Evolutionary conservation across 129 eudicot genomes (phyloP), one percentile per base, ranked within the genome.

Genomic region (Chrysanthemum makinoi): DNA sequence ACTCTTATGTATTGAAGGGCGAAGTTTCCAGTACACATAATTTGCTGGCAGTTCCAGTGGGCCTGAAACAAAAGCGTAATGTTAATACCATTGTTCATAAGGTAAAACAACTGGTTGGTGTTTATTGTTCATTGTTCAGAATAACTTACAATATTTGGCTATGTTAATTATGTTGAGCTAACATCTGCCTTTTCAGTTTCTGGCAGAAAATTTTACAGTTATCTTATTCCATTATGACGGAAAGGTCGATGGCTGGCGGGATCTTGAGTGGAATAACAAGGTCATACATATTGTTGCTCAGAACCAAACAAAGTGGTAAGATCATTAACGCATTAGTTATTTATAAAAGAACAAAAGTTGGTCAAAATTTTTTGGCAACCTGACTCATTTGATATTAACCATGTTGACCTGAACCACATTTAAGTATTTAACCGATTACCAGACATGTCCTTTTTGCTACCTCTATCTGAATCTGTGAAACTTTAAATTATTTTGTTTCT

Each of bases 241-340:
- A 22, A 86, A 87, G 53, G 80, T 89, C 51, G 94, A 89, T 75
- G 96, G 88, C 20, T 92, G 98, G 98, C 85, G 84, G 85, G 87
- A 87, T 82, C 85, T 89, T 65, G 73, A 82, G 62, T 92, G 98
- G 98, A 85, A 85, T 75, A 82, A 81, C 56, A 77, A 75, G 69
- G 95, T 91, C 69, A 77, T 89, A 66, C 98, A 92, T 78, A 79
- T 92, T 70, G 90, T 85, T 44, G 98, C 88, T 61, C 80, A 79
- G 55, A 92, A 92, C 79, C 98, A 92, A 89, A 92, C 98, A 71
- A 92, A 92, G 72, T 92, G 98, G 98, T 92, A 79, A 67, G 79
- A 48, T 55, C 72, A 73, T 39, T 28, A 14, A 12, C 55, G 2
- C 13, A 15, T 0, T 56, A 39, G 1, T 9, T 22, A 0, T 6